Evolutionary conservation across 306 rosid species (phyloP).

Genomic region (Alnus rubra): DNA sequence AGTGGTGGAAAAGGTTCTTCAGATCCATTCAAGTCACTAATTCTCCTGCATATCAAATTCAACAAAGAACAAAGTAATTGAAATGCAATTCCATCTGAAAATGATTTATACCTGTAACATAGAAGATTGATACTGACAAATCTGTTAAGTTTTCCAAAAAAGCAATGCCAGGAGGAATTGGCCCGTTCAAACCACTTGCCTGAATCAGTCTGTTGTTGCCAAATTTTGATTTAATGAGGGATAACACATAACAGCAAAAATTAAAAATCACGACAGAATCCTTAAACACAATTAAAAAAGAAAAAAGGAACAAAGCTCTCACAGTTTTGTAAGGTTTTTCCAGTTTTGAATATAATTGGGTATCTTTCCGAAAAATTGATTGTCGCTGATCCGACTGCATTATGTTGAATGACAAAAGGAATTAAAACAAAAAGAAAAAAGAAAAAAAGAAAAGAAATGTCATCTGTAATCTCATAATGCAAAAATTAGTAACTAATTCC

Average conservation of each 20-base stretch:
- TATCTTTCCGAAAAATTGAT: conserved; percentile 51
- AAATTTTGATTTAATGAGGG: conserved; percentile 10
- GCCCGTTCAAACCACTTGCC: conserved; percentile 79
- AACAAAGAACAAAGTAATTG: not conserved
- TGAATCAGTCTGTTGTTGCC: conserved; percentile 53
- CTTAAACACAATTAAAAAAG: not conserved
- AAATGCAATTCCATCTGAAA: not conserved
- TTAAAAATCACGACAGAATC: not conserved
- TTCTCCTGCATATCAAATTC: conserved; percentile 54
- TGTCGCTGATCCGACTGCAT: conserved; percentile 73
- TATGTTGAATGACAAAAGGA: too few relatives aligned
- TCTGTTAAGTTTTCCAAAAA: conserved; percentile 40
- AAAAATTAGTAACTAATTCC: too few relatives aligned
- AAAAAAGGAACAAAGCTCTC: conserved; percentile 30
- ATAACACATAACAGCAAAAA: conserved; percentile 1
- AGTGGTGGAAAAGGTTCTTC: conserved; percentile 54
- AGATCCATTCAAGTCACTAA: conserved; percentile 65
- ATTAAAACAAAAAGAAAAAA: too few relatives aligned
- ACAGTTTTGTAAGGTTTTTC: conserved; percentile 51
- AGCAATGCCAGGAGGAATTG: conserved; percentile 62
- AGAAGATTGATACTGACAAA: conserved; percentile 48
- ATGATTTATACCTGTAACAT: not conserved
- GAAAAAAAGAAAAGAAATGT: too few relatives aligned
- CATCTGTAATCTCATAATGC: too few relatives aligned
- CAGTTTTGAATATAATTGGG: conserved; percentile 65